Conservation (phyloP, 139 green algal genomes). For the Chlamydomonas eustigma region DNA sequence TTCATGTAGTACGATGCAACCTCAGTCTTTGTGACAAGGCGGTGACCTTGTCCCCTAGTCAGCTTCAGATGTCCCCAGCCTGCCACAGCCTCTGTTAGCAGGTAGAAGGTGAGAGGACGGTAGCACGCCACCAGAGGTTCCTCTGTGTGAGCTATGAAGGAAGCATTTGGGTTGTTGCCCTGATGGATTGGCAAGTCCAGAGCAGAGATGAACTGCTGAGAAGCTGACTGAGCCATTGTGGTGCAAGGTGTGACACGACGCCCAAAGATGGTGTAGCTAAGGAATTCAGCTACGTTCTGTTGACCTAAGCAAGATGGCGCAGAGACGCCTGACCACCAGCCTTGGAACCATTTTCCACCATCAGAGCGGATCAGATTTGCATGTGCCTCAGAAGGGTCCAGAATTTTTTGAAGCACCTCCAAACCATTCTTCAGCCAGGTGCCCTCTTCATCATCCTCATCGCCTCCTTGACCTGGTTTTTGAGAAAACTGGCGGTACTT, state of each 20-base stretch:
- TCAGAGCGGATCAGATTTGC: constrained; percentile 12
- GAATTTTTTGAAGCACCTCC: neutral
- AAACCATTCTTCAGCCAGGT: neutral
- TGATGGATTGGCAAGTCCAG: neutral
- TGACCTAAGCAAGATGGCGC: neutral
- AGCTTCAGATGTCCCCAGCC: constrained; percentile 13
- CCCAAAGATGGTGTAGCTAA: constrained; percentile 1
- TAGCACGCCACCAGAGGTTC: constrained; percentile 33
- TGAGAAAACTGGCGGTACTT: neutral
- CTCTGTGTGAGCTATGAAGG: neutral
- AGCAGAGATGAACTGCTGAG: neutral
- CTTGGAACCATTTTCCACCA: neutral
- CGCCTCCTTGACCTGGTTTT: neutral
- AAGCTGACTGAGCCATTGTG: neutral
- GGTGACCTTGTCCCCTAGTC: constrained; percentile 22
- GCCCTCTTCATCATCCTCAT: neutral
- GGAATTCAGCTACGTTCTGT: constrained; percentile 3
- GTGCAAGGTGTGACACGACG: neutral
- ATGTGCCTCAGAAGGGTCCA: constrained; percentile 19
- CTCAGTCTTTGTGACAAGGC: neutral
- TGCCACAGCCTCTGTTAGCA: constrained; percentile 30
- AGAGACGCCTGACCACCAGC: constrained; percentile 4
- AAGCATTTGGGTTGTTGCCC: neutral
- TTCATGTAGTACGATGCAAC: constrained; percentile 17
- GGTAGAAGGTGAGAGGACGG: constrained; percentile 46